A percentile compares a stretch with the other conserved stretches of the same genome.
These are phyloP conservation scores for Spathaspora girioi DNA, from an alignment of 805 yeast species.

Conservation along the genomic window DNA sequence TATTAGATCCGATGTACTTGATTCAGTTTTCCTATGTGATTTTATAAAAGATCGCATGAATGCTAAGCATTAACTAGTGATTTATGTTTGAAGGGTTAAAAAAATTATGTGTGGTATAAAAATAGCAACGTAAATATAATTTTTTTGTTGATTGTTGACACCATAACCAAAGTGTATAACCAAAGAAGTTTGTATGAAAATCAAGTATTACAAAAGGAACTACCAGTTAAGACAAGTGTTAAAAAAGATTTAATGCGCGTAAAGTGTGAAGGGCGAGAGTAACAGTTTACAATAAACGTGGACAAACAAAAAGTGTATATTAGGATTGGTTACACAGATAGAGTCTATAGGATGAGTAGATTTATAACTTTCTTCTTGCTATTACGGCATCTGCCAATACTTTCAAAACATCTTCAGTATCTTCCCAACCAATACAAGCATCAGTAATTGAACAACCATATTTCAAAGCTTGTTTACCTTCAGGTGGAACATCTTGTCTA, in stretches of 20 bases:
- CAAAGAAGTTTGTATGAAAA: too few relatives aligned
- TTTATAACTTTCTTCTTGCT: conserved; percentile 53
- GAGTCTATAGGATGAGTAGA: not conserved
- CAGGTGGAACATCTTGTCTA: conserved; percentile 85
- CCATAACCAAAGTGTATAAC: too few relatives aligned
- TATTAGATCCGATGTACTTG: conserved; percentile 3
- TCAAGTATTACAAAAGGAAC: too few relatives aligned
- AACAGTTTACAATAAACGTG: not conserved
- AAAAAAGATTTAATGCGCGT: too few relatives aligned
- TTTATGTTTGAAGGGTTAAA: not conserved
- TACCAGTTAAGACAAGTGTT: too few relatives aligned
- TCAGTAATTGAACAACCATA: conserved; percentile 98
- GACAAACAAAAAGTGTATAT: not conserved
- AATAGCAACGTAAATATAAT: too few relatives aligned
- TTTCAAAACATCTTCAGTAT: conserved; percentile 69
- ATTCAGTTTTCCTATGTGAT: conserved; percentile 21
- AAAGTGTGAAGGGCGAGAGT: too few relatives aligned
- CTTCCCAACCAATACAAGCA: conserved; percentile 91
- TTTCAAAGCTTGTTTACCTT: conserved; percentile 68
- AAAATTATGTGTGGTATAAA: not conserved
- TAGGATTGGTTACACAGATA: not conserved
- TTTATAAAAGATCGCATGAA: conserved; percentile 27
- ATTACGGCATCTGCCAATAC: conserved; percentile 76
- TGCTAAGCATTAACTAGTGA: not conserved
- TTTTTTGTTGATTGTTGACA: too few relatives aligned